Evolutionary conservation across 2,329 filamentous ascomycete species (phyloP), one percentile per base, ranked within the genome.

Genomic region (Botrytis byssoidea): DNA sequence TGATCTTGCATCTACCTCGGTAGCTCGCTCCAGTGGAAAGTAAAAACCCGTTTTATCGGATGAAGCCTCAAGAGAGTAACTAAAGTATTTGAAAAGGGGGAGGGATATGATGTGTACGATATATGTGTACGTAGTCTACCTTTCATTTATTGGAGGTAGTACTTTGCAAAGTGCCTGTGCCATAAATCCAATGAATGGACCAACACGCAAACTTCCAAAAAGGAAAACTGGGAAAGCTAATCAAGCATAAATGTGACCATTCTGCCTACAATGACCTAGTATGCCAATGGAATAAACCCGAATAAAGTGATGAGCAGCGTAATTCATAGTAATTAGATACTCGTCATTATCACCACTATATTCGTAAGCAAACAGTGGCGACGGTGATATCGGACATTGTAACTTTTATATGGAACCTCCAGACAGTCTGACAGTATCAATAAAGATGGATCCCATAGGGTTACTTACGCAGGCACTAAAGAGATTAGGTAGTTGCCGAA

Each of bases 291-390:
- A 65, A 65, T 35, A 65, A 5, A 37, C 32, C 29, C 64, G 32
- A 66, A 8, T 14, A 51, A 48, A 35, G 48, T 55, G 25, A n/a
- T 35, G 16, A 44, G 20, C 7, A 32, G 20, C 64, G 29, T 29
- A n/a, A 51, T 51, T n/a, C 48, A 25, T n/a, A 12, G 48, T 51
- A n/a, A 16, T 29, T 8, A 18, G 25, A 37, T n/a, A 51, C 32
- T 67, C 64, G 64, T 67, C 44, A 67, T 29, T 40, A 51, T 67
- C 44, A 67, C 64, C 44, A 48, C 64, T 51, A 35, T n/a, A 67
- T 51, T 67, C 64, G 64, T 67, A 51, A 67, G 64, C 64, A 51
- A 37, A 51, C 32, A 40, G 64, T 67, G 44, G 44, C 44, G 64
- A 40, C 64, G 44, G 46, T 37, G 64, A 51, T 51, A 66, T 48